These are phyloP conservation scores for Penicillium olsonii DNA, from an alignment of 2,329 filamentous ascomycete species.

Conservation along the genomic window DNA sequence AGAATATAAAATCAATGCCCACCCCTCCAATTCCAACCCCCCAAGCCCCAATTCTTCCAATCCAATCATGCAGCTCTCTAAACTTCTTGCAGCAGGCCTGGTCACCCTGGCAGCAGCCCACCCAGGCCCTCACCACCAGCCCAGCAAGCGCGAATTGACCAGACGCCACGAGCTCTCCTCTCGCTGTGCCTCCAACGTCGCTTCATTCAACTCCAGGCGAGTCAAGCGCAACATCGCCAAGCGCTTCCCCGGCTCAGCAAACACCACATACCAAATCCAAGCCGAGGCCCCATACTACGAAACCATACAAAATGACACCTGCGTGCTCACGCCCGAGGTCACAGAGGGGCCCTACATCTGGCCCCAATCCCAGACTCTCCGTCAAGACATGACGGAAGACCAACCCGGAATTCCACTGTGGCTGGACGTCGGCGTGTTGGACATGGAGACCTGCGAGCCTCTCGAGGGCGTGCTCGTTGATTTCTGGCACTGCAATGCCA, in stretches of 20 bases:
- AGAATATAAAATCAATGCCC: neutral
- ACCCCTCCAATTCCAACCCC: neutral
- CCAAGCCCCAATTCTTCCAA: neutral
- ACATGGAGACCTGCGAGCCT: slow-evolving; percentile 45
- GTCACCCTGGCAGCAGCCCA: neutral
- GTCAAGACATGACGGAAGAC: slow-evolving; percentile 41
- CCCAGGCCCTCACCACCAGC: slow-evolving; percentile 1
- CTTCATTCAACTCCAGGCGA: neutral
- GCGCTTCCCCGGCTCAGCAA: neutral
- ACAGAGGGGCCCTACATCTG: slow-evolving; percentile 41
- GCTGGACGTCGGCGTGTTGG: slow-evolving; percentile 46
- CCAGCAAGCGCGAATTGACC: neutral
- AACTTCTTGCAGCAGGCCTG: neutral
- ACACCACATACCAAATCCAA: slow-evolving; percentile 2
- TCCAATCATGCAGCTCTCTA: neutral
- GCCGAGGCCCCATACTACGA: slow-evolving; percentile 20
- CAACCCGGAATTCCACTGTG: slow-evolving; percentile 42
- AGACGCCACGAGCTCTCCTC: neutral
- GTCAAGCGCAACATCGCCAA: neutral
- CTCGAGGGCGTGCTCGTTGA: slow-evolving; percentile 39
- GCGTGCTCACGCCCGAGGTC: slow-evolving; percentile 41
- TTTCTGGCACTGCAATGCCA: slow-evolving; percentile 49
- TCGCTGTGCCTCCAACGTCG: neutral
- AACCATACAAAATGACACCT: slow-evolving; percentile 27
- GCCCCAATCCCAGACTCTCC: slow-evolving; percentile 39